Base-by-base conservation (phyloP, 192 early-diverging fungal species). In the Podila clonocystis region DNA sequence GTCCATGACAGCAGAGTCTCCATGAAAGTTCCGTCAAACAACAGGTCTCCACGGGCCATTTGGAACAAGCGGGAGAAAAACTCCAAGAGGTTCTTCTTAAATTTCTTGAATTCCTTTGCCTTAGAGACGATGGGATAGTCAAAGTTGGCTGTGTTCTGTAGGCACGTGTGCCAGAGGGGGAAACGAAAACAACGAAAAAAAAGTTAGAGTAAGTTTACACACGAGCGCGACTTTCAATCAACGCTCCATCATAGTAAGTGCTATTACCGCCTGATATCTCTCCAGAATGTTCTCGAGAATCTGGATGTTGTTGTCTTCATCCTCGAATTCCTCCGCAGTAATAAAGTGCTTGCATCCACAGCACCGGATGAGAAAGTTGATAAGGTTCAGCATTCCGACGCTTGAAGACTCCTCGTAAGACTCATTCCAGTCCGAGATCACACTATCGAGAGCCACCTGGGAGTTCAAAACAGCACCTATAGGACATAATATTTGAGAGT, bases 81-180 rank as follows among this genome's bases (percentile, higher is more conserved):
- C 61, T 90, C 88, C 52, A 93, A 59, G 22, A 94, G 85, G 69
- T 89, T 88, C 52, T 87, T 87, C 24, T 88, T 86, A 65, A 96
- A 90, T 60, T 89, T 87, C 67, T 90, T 91, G 66, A 85, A 87
- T 55, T 86, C 85, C 58, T 86, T 90, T 15, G 89, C 74, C 58
- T 92, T 92, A 3, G 92, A 92, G 30, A 92, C 85, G 64, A 98
- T 85, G 29, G 96, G 91, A 73, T 97, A 97, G 31, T 96, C 94
- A 69, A 80, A 80, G 62, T 80, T 80, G 48, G 74, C 73, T 45
- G 74, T 82, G 50, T 65, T 80, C 73, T 86, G 77, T 11, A 11
- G 9, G 34, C 34, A 11, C 0, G 34, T 36, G 80, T 73, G 52
- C 45, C 52, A 20, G 49, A 55, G 45, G 4, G 12, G 33, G 33